A percentile compares a stretch with the other conserved stretches of the same genome.
Conservation (phyloP, 805 yeast species). For the Metschnikowia borealis region DNA sequence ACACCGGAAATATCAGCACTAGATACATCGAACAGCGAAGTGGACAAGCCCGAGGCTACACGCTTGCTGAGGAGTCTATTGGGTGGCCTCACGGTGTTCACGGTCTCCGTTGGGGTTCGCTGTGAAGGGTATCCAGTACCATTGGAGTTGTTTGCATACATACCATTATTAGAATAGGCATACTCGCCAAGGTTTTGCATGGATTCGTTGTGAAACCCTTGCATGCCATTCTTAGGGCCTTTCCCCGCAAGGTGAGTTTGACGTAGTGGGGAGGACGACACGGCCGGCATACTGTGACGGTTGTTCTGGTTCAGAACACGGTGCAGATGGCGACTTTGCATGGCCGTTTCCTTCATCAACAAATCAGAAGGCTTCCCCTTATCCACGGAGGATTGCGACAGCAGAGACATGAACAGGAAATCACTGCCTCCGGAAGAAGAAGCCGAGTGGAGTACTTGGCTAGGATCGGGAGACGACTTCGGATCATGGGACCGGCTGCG, state of each 20-base stretch:
- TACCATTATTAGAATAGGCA: no score
- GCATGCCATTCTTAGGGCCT: no score
- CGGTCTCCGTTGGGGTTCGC: no score
- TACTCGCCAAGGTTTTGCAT: no score
- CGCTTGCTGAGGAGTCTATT: neutral
- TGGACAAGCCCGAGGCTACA: neutral
- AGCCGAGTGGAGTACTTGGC: neutral
- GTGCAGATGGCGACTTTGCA: neutral
- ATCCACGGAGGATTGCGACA: constrained; percentile 26
- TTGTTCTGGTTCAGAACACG: neutral
- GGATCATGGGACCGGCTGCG: constrained; percentile 2
- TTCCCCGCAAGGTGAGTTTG: neutral
- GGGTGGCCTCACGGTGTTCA: neutral
- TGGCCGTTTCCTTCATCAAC: neutral
- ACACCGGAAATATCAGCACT: constrained; percentile 3
- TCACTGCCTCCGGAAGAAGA: constrained; percentile 24
- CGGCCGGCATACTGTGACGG: constrained; percentile 7
- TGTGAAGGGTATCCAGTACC: neutral
- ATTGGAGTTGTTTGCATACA: no score
- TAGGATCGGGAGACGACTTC: neutral
- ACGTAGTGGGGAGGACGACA: neutral
- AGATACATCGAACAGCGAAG: constrained; percentile 2
- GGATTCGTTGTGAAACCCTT: no score
- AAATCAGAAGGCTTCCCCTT: neutral
- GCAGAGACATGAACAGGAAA: constrained; percentile 29